These are phyloP conservation scores for Talaromyces adpressus DNA, from an alignment of 495 filamentous ascomycete genomes.

Conservation along the genomic window DNA sequence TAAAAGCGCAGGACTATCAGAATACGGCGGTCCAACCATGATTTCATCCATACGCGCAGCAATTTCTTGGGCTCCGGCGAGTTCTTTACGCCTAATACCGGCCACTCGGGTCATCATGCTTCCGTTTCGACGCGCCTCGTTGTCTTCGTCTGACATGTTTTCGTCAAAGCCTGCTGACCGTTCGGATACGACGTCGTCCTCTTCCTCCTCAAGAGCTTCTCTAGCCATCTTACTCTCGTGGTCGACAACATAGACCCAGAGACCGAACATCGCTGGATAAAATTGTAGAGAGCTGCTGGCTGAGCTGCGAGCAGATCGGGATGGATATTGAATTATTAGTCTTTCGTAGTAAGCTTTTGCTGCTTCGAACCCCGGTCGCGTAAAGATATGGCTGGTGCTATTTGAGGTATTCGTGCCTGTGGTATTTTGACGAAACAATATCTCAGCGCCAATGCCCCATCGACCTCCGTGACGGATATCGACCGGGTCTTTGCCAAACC, in stretches of 20 bases:
- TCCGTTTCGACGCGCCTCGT: slow-evolving; percentile 8
- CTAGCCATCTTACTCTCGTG: slow-evolving; percentile 35
- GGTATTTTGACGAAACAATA: slow-evolving; percentile 44
- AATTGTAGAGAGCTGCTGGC: slow-evolving; percentile 47
- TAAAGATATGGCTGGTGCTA: slow-evolving; percentile 25
- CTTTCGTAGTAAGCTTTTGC: slow-evolving; percentile 60
- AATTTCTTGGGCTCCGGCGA: slow-evolving; percentile 48
- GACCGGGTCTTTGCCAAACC: slow-evolving; percentile 39
- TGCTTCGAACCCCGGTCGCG: slow-evolving; percentile 44
- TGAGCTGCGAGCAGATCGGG: slow-evolving; percentile 36
- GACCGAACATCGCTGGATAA: slow-evolving; percentile 59
- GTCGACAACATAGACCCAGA: slow-evolving; percentile 58
- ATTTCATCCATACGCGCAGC: slow-evolving; percentile 56
- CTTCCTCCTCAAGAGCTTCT: slow-evolving; percentile 20
- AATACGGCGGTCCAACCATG: slow-evolving; percentile 57
- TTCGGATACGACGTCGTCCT: slow-evolving; percentile 22
- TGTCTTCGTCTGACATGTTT: background rate
- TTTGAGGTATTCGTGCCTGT: background rate
- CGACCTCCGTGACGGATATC: slow-evolving; percentile 48
- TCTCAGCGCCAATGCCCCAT: slow-evolving; percentile 67
- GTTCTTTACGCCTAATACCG: slow-evolving; percentile 21
- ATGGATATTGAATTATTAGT: slow-evolving; percentile 60
- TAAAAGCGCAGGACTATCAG: slow-evolving; percentile 48
- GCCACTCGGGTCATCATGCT: slow-evolving; percentile 16
- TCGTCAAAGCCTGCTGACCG: background rate